Percentiles rank a stretch among this genome's conserved stretches.
Conservation (phyloP, 345 rosid genomes). For the Eucalyptus regnans region DNA sequence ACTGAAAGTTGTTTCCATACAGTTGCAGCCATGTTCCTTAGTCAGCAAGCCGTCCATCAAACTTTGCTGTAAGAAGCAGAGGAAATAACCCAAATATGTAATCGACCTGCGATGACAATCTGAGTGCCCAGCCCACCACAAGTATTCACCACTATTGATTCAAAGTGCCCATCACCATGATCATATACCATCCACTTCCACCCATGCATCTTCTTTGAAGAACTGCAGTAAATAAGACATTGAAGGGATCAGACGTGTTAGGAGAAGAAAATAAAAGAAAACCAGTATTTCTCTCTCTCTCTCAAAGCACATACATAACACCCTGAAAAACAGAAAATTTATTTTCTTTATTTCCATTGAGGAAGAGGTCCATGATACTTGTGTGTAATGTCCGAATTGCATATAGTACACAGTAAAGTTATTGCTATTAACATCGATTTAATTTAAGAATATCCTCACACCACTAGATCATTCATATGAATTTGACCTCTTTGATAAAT, state of each 20-base stretch:
- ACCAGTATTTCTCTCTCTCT: background rate
- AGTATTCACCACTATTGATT: too few relatives aligned
- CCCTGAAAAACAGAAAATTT: background rate
- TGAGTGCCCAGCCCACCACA: too few relatives aligned
- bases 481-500: background rate
- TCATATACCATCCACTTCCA: too few relatives aligned
- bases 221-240: too few relatives aligned
- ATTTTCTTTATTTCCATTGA: background rate
- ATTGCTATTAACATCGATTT: background rate
- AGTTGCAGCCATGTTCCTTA: background rate
- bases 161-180: too few relatives aligned
- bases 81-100: too few relatives aligned
- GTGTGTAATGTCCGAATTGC: background rate
- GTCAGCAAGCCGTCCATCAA: too few relatives aligned
- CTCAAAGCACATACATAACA: background rate
- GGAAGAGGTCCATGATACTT: background rate
- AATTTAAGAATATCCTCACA: background rate
- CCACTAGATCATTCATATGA: background rate
- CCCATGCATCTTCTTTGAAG: too few relatives aligned
- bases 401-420: background rate
- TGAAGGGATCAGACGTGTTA: too few relatives aligned
- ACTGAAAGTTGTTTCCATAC: background rate
- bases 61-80: too few relatives aligned
- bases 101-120: too few relatives aligned
- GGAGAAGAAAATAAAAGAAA: too few relatives aligned